phyloP scores from a whole-genome alignment of 768 basidiomycete species.

The Lactarius pseudohatsudake region DNA sequence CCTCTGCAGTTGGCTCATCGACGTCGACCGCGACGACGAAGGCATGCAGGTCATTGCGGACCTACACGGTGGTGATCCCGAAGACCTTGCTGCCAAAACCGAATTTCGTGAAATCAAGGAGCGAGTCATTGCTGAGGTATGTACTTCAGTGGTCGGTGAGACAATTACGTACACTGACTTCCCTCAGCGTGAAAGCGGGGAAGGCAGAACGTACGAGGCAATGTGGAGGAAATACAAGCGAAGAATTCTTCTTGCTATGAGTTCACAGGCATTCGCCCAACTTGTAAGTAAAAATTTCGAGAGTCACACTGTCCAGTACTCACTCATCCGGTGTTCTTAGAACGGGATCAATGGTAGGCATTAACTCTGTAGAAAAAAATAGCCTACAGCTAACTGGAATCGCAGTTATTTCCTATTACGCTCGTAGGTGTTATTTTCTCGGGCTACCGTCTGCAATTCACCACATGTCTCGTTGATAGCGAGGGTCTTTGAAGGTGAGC shows the following conservation, averaged over 20 bases:
- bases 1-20: constrained; percentile 76
- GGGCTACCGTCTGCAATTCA: constrained; percentile 15
- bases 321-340: constrained; percentile 40
- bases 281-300: constrained; percentile 53
- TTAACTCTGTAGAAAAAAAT: constrained; percentile 12
- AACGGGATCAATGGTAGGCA: constrained; percentile 89
- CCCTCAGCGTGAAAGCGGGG: constrained; percentile 68
- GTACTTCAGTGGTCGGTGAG: constrained; percentile 1
- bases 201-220: constrained; percentile 67
- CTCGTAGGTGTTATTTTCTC: constrained; percentile 56
- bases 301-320: background rate
- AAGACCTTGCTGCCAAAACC: constrained; percentile 65
- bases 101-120: constrained; percentile 92
- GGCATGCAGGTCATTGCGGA: constrained; percentile 87
- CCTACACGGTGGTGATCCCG: constrained; percentile 78
- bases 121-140: constrained; percentile 67
- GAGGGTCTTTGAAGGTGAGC: constrained; percentile 85
- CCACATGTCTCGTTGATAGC: constrained; percentile 43
- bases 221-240: constrained; percentile 91
- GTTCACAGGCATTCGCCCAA: constrained; percentile 93
- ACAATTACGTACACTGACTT: background rate
- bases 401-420: constrained; percentile 90
- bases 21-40: constrained; percentile 77
- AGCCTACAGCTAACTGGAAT: constrained; percentile 9
- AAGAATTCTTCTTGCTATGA: constrained; percentile 90